Percentiles rank a stretch among this genome's conserved stretches.
Conservation (phyloP, 352 stramenopile genomes). For the Pythium coloratum region DNA sequence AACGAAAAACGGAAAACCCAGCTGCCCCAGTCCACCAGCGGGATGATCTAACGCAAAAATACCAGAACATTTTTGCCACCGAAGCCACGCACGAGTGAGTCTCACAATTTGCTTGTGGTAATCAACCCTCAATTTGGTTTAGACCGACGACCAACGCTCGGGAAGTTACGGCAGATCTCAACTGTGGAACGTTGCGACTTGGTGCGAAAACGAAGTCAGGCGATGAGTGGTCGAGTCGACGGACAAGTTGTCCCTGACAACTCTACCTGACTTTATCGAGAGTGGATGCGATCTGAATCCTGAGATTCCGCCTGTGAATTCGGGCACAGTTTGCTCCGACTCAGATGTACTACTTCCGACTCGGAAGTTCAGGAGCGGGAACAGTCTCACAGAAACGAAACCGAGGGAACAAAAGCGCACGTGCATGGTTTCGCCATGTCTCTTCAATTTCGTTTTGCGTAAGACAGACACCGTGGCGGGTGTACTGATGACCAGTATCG, state of each 20-base stretch:
- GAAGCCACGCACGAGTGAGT: no score
- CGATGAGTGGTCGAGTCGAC: not conserved
- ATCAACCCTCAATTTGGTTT: no score
- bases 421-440: no score
- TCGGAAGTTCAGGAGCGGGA: not conserved
- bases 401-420: no score
- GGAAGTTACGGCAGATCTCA: not conserved
- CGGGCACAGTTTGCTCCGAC: not conserved
- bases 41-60: not conserved
- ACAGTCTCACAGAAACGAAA: not conserved
- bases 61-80: no score
- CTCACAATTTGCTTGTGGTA: no score
- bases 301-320: not conserved
- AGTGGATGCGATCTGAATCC: not conserved
- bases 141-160: no score
- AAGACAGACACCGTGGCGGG: no score
- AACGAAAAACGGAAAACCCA: slow-evolving; percentile 3
- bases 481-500: no score
- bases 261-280: not conserved
- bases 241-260: no score
- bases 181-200: not conserved
- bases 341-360: not conserved
- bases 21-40: not conserved
- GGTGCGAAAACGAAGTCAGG: not conserved
- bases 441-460: no score